Conservation (phyloP, 176 grass and related monocot genomes). For the Elymus sibiricus region DNA sequence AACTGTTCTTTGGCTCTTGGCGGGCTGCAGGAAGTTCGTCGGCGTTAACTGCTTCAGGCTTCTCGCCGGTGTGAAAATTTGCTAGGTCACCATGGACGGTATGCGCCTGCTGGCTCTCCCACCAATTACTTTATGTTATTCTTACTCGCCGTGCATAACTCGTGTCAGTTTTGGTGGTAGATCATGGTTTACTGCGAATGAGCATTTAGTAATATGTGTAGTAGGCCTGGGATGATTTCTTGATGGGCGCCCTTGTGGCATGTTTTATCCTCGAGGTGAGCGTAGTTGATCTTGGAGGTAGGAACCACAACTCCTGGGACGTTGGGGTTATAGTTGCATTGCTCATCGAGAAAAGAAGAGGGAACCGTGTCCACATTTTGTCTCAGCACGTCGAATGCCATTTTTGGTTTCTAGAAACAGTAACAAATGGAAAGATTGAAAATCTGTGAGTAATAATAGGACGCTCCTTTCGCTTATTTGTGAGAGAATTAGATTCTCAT, state of each 20-base stretch:
- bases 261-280: neutral
- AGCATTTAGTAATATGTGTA: neutral
- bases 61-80: neutral
- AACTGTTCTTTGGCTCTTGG: neutral
- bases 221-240: neutral
- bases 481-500: neutral
- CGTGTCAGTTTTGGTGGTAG: neutral
- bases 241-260: neutral
- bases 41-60: neutral
- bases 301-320: neutral
- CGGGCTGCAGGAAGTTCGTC: constrained; percentile 23
- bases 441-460: neutral
- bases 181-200: neutral
- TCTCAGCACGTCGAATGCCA: neutral
- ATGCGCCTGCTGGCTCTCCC: neutral
- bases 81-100: constrained; percentile 45
- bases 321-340: neutral
- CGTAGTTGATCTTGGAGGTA: neutral
- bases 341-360: neutral
- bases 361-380: neutral
- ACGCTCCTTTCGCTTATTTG: neutral
- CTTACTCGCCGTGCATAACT: neutral
- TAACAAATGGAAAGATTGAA: neutral
- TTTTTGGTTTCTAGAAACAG: neutral
- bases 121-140: neutral